phyloP scores from a whole-genome alignment of 345 rosid species.

The Syzygium aromaticum region DNA sequence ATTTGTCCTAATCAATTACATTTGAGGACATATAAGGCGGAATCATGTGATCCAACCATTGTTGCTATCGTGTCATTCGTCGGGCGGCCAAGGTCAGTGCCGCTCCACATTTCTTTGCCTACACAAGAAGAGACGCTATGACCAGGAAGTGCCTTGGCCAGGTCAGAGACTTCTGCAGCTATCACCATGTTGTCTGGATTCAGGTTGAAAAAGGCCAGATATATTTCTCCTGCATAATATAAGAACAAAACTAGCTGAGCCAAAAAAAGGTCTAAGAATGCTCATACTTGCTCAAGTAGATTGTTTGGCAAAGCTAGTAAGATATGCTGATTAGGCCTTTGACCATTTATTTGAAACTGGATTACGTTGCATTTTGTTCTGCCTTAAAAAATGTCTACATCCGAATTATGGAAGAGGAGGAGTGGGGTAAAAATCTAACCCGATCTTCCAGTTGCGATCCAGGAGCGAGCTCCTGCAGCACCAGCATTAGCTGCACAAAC shows the following conservation, averaged over 20 bases:
- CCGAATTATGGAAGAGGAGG: not conserved
- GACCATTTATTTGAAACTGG: too few species aligned
- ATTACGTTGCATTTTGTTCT: not conserved
- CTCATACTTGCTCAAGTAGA: not conserved
- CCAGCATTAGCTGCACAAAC: slow-evolving; percentile 17
- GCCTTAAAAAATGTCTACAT: not conserved
- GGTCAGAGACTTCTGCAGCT: slow-evolving; percentile 47
- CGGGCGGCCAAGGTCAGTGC: slow-evolving; percentile 15
- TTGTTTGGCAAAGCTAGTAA: not conserved
- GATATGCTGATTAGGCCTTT: not conserved
- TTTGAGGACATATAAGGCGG: slow-evolving; percentile 49
- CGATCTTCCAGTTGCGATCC: slow-evolving; percentile 80
- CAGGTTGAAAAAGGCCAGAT: slow-evolving; percentile 56
- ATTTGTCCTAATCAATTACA: slow-evolving; percentile 17
- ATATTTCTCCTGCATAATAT: slow-evolving; percentile 32
- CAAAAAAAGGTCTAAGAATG: not conserved
- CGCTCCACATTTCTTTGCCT: slow-evolving; percentile 65
- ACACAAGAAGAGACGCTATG: slow-evolving; percentile 14
- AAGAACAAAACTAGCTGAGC: not conserved
- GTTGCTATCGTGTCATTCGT: slow-evolving; percentile 19
- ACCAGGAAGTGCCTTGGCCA: slow-evolving; percentile 32
- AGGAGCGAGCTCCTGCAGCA: slow-evolving; percentile 56
- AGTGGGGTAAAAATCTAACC: slow-evolving; percentile 16
- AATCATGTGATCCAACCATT: slow-evolving; percentile 40
- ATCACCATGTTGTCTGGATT: slow-evolving; percentile 28